Evolutionary conservation across 495 filamentous ascomycete species (phyloP).

Genomic region (Amphirosellinia nigrospora): DNA sequence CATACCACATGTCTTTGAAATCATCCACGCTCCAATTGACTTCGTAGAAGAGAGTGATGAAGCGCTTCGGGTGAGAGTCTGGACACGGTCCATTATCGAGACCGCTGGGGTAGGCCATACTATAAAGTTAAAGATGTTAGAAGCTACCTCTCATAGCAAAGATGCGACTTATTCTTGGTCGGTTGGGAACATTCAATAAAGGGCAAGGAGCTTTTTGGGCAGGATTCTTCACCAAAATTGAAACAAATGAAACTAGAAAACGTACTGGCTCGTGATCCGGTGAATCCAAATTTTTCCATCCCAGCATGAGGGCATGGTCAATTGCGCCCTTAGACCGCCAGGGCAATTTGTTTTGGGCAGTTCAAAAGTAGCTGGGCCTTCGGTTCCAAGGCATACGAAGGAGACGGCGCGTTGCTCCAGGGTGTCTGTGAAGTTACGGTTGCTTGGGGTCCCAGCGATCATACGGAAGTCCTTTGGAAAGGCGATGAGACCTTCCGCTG

Average conservation of each 20-base stretch:
- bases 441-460: slow-evolving; percentile 64
- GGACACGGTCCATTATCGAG: slow-evolving; percentile 58
- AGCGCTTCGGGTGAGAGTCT: slow-evolving; percentile 58
- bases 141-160: neutral
- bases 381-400: slow-evolving; percentile 53
- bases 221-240: too few relatives aligned
- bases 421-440: slow-evolving; percentile 48
- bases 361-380: slow-evolving; percentile 45
- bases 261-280: slow-evolving; percentile 58
- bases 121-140: neutral
- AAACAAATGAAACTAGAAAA: neutral
- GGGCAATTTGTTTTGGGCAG: slow-evolving; percentile 64
- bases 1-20: slow-evolving; percentile 60
- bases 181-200: too few relatives aligned
- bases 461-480: slow-evolving; percentile 72
- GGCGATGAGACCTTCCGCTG: slow-evolving; percentile 57
- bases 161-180: neutral
- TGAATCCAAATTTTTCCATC: slow-evolving; percentile 65
- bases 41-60: slow-evolving; percentile 68
- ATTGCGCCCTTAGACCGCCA: slow-evolving; percentile 67
- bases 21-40: slow-evolving; percentile 62
- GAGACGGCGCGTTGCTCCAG: slow-evolving; percentile 53
- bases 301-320: slow-evolving; percentile 83
- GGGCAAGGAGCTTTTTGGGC: too few relatives aligned
- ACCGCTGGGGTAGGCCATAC: slow-evolving; percentile 59